Evolutionary conservation across 148 eudicot species (phyloP), one percentile per base, ranked within the genome.

Genomic region (Chenopodium quinoa): DNA sequence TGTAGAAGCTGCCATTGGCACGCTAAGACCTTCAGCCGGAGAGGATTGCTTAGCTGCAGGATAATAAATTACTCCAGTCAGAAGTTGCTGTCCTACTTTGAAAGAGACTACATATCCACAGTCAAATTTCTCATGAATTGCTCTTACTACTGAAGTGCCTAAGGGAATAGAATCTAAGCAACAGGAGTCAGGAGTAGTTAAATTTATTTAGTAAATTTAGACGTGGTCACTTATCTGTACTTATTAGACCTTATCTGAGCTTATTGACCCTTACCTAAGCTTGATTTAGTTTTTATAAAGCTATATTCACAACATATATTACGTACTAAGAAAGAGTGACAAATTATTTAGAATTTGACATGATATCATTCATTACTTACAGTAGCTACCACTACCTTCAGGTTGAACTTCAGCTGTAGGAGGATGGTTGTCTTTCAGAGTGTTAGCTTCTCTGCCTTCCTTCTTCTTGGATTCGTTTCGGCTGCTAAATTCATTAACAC

Each of bases 91-190:
- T 0, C 92, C 94, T 56, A 93, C 16, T 78, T 88, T 91, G 34
- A 93, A 87, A 1, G 94, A 79, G 25, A 93, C 90, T 77, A 93
- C 71, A 79, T 93, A 91, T 14, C 94, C 94, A 20, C 90, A 89
- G 73, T 93, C 94, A n/a, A 89, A 87, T 56, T 93, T 93, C 17
- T 84, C 88, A 67, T 90, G 91, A 46, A 93, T 93, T 63, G 92
- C 89, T 48, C 97, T 93, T 32, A 70, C 60, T 19, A 88, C 97
- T 82, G 75, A 48, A 67, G 75, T 81, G 4, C 80, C 20, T 73
- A 73, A n/a, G 27, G 86, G 67, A 12, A 73, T 73, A 80, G 46
- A 17, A 52, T 12, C 60, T 52, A 77, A 5, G n/a, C 50, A 22
- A 65, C 47, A 80, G 62, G 11, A n/a, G 10, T 40, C 44, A 40